These are phyloP conservation scores for Nakazawaea molendinolei DNA, from an alignment of 805 yeast species.

Conservation along the genomic window DNA sequence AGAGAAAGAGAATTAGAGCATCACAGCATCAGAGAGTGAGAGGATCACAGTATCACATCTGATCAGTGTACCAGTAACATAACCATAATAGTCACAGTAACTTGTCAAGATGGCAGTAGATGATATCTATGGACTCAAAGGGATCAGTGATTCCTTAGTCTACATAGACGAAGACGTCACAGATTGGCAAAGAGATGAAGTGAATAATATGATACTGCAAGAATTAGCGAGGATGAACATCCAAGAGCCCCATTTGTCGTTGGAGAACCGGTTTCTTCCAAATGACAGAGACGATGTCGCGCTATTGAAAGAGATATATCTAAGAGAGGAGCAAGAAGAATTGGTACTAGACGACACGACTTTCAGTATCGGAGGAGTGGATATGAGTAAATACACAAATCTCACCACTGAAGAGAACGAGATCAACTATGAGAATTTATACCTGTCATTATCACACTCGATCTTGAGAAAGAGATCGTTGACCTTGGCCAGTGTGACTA, in stretches of 20 bases:
- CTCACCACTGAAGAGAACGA: slow-evolving; percentile 17
- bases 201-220: slow-evolving; percentile 17
- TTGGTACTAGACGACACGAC: slow-evolving; percentile 5
- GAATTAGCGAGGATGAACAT: slow-evolving; percentile 13
- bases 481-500: slow-evolving; percentile 18
- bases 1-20: too few species aligned
- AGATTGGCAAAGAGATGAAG: slow-evolving; percentile 14
- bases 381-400: slow-evolving; percentile 20
- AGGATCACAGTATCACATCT: too few species aligned
- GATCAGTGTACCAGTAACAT: too few species aligned
- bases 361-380: slow-evolving; percentile 25
- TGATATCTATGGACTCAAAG: too few species aligned
- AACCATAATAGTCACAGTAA: too few species aligned
- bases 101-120: too few species aligned
- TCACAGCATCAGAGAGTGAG: too few species aligned
- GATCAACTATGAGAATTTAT: slow-evolving; percentile 20
- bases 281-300: neutral
- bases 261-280: slow-evolving; percentile 2
- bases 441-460: slow-evolving; percentile 34
- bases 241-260: slow-evolving; percentile 2
- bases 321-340: slow-evolving; percentile 18
- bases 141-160: slow-evolving; percentile 17
- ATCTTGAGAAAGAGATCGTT: slow-evolving; percentile 35
- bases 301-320: slow-evolving; percentile 11
- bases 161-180: slow-evolving; percentile 20